A percentile compares a stretch with the other conserved stretches of the same genome.
These are phyloP conservation scores for Yamadazyma friedrichii DNA, from an alignment of 1,139 yeast genomes.

Conservation along the genomic window DNA sequence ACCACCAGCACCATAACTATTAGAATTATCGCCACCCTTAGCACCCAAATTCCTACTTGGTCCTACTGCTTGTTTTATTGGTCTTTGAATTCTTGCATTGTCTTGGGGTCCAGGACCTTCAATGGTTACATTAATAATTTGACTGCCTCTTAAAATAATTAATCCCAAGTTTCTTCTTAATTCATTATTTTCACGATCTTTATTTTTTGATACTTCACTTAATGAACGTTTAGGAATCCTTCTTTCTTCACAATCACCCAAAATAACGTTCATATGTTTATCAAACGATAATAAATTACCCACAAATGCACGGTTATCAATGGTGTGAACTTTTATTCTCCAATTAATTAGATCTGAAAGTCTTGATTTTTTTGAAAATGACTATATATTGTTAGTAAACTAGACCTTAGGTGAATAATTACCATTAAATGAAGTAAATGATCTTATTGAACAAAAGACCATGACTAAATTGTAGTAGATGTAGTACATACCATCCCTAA, in stretches of 20 bases:
- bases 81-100: slow-evolving; percentile 41
- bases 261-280: slow-evolving; percentile 81
- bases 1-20: background rate
- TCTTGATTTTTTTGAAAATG: slow-evolving; percentile 41
- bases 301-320: slow-evolving; percentile 71
- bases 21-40: background rate
- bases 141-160: slow-evolving; percentile 84
- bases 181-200: slow-evolving; percentile 28
- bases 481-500: slow-evolving; percentile 3
- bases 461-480: background rate
- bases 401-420: background rate
- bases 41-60: background rate
- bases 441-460: too few species aligned
- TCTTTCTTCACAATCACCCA: slow-evolving; percentile 83
- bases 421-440: too few species aligned
- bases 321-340: slow-evolving; percentile 68
- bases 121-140: slow-evolving; percentile 76
- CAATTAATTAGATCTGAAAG: slow-evolving; percentile 73
- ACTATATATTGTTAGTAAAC: slow-evolving; percentile 7
- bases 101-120: slow-evolving; percentile 73
- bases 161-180: slow-evolving; percentile 77
- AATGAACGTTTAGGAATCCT: slow-evolving; percentile 65
- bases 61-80: slow-evolving; percentile 32
- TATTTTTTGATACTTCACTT: slow-evolving; percentile 26
- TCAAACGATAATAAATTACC: slow-evolving; percentile 90